Evolutionary conservation across 2,329 filamentous ascomycete species (phyloP).

Genomic region (Chrysosphaeria jannelii): DNA sequence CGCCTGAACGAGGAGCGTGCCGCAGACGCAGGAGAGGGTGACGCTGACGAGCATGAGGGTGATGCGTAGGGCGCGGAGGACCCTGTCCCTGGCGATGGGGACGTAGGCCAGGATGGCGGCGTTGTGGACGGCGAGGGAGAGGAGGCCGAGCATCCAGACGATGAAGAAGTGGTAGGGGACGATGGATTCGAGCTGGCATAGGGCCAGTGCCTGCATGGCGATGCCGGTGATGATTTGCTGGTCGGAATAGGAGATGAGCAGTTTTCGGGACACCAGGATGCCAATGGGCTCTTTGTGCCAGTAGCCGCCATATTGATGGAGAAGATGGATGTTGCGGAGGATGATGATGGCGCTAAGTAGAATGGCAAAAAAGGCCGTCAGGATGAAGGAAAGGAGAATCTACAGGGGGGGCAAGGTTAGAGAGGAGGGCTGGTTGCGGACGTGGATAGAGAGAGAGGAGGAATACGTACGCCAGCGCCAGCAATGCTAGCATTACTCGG

Average conservation of each 20-base stretch:
- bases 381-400: conserved; percentile 34
- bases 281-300: conserved; percentile 5
- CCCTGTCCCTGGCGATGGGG: conserved; percentile 35
- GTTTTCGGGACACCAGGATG: conserved; percentile 19
- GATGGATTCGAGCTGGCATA: conserved; percentile 25
- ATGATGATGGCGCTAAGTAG: conserved; percentile 24
- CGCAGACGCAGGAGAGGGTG: conserved; percentile 22
- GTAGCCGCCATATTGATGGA: conserved; percentile 7
- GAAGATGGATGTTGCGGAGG: conserved; percentile 17
- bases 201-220: conserved; percentile 31
- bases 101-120: conserved; percentile 32
- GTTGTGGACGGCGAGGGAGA: conserved; percentile 35
- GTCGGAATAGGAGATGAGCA: conserved; percentile 33
- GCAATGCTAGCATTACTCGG: conserved; percentile 25
- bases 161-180: conserved; percentile 41
- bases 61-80: conserved; percentile 33
- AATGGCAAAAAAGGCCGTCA: conserved; percentile 27
- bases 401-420: conserved; percentile 6
- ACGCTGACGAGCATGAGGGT: conserved; percentile 35
- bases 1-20: conserved; percentile 23
- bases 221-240: conserved; percentile 40
- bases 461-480: conserved; percentile 18
- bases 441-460: too few species aligned
- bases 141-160: conserved; percentile 34
- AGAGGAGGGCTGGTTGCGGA: not conserved